Percentiles rank a stretch among this genome's conserved stretches.
These are phyloP conservation scores for Boletales sp. DNA, from an alignment of 768 basidiomycete species.

Conservation along the genomic window DNA sequence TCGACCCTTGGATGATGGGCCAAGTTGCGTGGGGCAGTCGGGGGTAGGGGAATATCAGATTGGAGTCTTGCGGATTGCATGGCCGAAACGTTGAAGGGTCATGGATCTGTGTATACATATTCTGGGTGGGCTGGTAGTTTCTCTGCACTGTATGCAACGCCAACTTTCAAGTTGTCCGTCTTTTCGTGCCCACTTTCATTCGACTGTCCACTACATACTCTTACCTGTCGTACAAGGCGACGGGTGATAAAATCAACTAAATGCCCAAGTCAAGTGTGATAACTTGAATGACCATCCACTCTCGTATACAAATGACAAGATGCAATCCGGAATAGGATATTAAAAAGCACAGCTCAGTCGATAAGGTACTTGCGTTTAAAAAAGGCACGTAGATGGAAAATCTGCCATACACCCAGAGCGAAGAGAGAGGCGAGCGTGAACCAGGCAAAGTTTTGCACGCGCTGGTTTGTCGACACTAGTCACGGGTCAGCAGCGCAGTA, in stretches of 20 bases:
- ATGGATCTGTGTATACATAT: too few species aligned
- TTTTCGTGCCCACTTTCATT: too few species aligned
- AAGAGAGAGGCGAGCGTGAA: slow-evolving; percentile 79
- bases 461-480: slow-evolving; percentile 83
- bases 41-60: slow-evolving; percentile 40
- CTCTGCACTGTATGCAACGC: too few species aligned
- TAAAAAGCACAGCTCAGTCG: slow-evolving; percentile 44
- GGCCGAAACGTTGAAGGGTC: slow-evolving; percentile 13
- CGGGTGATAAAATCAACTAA: too few species aligned
- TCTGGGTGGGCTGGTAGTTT: too few species aligned
- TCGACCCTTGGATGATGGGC: background rate
- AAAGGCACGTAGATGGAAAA: slow-evolving; percentile 89
- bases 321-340: slow-evolving; percentile 2
- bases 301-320: background rate
- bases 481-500: background rate
- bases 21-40: slow-evolving; percentile 5
- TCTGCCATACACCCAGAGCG: slow-evolving; percentile 88
- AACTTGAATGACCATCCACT: background rate
- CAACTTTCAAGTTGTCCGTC: too few species aligned
- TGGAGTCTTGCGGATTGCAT: slow-evolving; percentile 39
- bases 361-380: slow-evolving; percentile 97
- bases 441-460: slow-evolving; percentile 92
- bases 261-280: background rate
- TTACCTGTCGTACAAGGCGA: too few species aligned
- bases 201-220: too few species aligned